Evolutionary conservation across 2,329 filamentous ascomycete genomes (phyloP).

Genomic region (Ploettnerulaceae sp.): DNA sequence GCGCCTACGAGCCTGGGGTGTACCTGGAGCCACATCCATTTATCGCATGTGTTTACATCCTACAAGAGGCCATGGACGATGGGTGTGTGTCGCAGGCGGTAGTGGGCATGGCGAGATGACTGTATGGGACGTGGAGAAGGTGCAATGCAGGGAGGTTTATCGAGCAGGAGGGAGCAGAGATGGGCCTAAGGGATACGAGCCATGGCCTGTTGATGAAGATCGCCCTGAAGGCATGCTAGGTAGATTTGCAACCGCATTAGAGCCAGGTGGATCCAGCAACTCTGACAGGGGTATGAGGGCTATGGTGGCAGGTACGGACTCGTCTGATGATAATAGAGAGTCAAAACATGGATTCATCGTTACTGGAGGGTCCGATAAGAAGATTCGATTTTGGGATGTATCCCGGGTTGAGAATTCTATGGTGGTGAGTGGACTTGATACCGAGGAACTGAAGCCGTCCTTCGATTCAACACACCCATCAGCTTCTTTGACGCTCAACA

Average conservation of each 20-base stretch:
- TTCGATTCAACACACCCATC: conserved; percentile 63
- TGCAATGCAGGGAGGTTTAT: conserved; percentile 83
- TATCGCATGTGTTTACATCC: conserved; percentile 77
- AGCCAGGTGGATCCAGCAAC: conserved; percentile 50
- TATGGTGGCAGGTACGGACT: conserved; percentile 67
- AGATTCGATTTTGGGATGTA: conserved; percentile 91
- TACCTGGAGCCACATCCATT: conserved; percentile 75
- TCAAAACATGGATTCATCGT: conserved; percentile 78
- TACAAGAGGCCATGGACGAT: conserved; percentile 69
- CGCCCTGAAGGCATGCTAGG: conserved; percentile 80
- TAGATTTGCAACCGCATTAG: conserved; percentile 73
- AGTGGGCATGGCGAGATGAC: conserved; percentile 85
- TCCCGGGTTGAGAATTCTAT: conserved; percentile 70
- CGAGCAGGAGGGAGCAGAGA: conserved; percentile 59
- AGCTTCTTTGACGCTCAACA: conserved; percentile 59
- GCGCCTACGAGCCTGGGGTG: conserved; percentile 80
- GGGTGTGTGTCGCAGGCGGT: conserved; percentile 84
- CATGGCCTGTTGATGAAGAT: conserved; percentile 88
- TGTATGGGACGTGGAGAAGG: conserved; percentile 92
- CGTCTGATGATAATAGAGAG: conserved; percentile 64
- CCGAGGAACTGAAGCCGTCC: conserved; percentile 66
- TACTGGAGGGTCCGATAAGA: conserved; percentile 83
- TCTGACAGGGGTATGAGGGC: conserved; percentile 67
- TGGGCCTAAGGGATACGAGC: conserved; percentile 63
- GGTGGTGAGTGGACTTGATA: conserved; percentile 72